Conservation (phyloP, 2,329 filamentous ascomycete genomes). For the Alternaria gaisen region DNA sequence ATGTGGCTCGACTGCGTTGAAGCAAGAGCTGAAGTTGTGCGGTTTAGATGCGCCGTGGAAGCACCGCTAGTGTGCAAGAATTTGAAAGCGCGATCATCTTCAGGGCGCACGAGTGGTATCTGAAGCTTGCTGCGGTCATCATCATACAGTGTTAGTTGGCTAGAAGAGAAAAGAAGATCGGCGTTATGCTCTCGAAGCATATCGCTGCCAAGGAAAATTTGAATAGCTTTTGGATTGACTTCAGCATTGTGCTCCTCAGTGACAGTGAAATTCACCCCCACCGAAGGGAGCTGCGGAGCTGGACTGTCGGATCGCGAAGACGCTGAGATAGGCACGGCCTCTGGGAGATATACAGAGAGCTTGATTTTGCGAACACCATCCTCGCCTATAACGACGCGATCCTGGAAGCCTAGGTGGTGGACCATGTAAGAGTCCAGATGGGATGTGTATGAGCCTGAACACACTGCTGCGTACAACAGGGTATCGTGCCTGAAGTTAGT, state of each 20-base stretch:
- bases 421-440: slow-evolving; percentile 80
- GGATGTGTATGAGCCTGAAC: slow-evolving; percentile 89
- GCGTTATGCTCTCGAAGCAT: slow-evolving; percentile 85
- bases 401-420: slow-evolving; percentile 74
- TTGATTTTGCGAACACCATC: slow-evolving; percentile 75
- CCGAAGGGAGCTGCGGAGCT: slow-evolving; percentile 79
- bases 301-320: slow-evolving; percentile 78
- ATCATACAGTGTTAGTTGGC: slow-evolving; percentile 86
- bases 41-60: slow-evolving; percentile 8
- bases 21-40: slow-evolving; percentile 3
- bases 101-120: slow-evolving; percentile 90
- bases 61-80: slow-evolving; percentile 67
- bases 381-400: slow-evolving; percentile 70
- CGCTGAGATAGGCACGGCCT: slow-evolving; percentile 82
- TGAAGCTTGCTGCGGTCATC: slow-evolving; percentile 87
- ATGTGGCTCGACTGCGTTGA: slow-evolving; percentile 8
- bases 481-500: slow-evolving; percentile 89
- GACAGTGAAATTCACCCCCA: slow-evolving; percentile 82
- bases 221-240: slow-evolving; percentile 69
- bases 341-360: slow-evolving; percentile 86
- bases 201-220: slow-evolving; percentile 91
- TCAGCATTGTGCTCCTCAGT: slow-evolving; percentile 63
- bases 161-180: slow-evolving; percentile 91
- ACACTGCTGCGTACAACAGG: slow-evolving; percentile 89
- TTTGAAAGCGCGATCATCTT: slow-evolving; percentile 84